A percentile compares a stretch with the other conserved stretches of the same genome.
These are phyloP conservation scores for Pyrus betulifolia DNA, from an alignment of 306 rosid genomes.

Conservation along the genomic window DNA sequence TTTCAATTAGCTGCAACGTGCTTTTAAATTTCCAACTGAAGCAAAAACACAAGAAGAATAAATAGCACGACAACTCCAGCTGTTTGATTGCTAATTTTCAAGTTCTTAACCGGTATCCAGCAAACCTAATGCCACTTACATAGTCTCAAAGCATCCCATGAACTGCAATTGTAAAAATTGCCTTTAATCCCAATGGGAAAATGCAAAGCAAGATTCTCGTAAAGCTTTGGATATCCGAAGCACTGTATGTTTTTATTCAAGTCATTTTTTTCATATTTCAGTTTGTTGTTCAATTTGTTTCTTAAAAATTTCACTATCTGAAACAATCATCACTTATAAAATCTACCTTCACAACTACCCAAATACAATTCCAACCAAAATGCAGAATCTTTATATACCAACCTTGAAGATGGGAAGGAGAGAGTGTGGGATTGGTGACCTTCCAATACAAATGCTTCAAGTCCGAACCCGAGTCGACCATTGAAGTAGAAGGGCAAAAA, in stretches of 20 bases:
- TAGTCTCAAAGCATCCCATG: neutral
- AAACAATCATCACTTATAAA: neutral
- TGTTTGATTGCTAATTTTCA: neutral
- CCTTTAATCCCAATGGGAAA: no score
- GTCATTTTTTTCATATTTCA: neutral
- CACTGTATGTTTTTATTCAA: no score
- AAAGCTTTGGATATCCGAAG: no score
- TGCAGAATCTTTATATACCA: neutral
- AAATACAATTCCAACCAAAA: neutral
- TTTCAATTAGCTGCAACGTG: neutral
- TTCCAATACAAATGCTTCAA: slow-evolving; percentile 58
- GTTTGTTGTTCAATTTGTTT: no score
- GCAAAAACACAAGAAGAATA: neutral
- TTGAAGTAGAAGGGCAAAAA: slow-evolving; percentile 68
- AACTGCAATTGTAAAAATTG: neutral
- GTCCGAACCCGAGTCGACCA: slow-evolving; percentile 21
- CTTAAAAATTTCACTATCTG: neutral
- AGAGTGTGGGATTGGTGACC: slow-evolving; percentile 56
- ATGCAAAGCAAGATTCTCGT: no score
- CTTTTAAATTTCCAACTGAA: neutral
- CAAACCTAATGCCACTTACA: neutral
- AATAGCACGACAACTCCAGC: neutral
- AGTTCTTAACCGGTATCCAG: neutral
- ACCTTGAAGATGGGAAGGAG: slow-evolving; percentile 81
- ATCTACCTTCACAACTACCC: neutral